Evolutionary conservation across 192 early-diverging fungal genomes (phyloP).

Genomic region (Podochytrium sp.): DNA sequence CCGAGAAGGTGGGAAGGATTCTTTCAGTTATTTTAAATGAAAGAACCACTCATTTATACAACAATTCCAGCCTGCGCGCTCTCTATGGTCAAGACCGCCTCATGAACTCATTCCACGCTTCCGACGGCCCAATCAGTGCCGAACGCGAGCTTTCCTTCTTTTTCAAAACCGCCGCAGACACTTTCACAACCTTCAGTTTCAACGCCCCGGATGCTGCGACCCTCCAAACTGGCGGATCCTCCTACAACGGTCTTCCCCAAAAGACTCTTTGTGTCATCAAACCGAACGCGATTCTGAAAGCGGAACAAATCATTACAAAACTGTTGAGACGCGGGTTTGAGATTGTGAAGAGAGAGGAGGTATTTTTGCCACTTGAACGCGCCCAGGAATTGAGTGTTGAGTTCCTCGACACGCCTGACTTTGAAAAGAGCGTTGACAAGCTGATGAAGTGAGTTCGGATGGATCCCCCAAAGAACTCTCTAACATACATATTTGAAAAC

Average conservation of each 20-base stretch:
- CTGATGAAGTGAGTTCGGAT: slow-evolving; percentile 39
- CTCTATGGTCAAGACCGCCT: slow-evolving; percentile 55
- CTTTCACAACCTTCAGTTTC: slow-evolving; percentile 4
- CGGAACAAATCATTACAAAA: slow-evolving; percentile 54
- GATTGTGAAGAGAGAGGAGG: slow-evolving; percentile 52
- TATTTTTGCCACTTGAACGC: slow-evolving; percentile 41
- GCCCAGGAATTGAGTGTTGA: slow-evolving; percentile 48
- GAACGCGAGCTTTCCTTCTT: slow-evolving; percentile 49
- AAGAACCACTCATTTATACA: background rate
- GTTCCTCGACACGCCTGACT: slow-evolving; percentile 38
- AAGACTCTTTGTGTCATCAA: slow-evolving; percentile 62
- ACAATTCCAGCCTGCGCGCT: slow-evolving; percentile 49
- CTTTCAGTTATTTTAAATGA: background rate
- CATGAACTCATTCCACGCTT: slow-evolving; percentile 64
- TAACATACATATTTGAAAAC: background rate
- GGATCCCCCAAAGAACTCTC: background rate
- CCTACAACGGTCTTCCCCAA: slow-evolving; percentile 30
- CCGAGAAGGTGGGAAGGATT: slow-evolving; percentile 52
- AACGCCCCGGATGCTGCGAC: background rate
- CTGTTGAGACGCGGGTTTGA: slow-evolving; percentile 51
- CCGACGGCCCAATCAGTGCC: slow-evolving; percentile 44
- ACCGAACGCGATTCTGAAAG: slow-evolving; percentile 44
- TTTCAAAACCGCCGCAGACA: slow-evolving; percentile 27
- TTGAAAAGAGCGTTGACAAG: slow-evolving; percentile 39
- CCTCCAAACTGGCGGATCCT: background rate